These are phyloP conservation scores for Forsythia viridissima DNA, from an alignment of 257 asterid species.

Conservation along the genomic window DNA sequence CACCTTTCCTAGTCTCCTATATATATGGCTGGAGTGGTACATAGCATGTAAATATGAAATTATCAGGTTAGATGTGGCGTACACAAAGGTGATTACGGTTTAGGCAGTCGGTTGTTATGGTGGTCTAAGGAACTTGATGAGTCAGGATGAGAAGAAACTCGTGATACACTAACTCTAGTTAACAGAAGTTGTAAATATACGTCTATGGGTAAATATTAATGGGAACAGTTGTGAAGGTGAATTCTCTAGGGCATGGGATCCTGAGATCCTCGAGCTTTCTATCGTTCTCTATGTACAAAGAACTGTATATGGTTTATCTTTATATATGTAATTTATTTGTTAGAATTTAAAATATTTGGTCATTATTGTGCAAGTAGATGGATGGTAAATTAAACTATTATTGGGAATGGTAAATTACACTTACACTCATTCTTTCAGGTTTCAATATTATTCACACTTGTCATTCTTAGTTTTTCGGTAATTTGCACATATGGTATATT, in stretches of 20 bases:
- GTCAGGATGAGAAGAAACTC: background rate
- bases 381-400: too few relatives aligned
- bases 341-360: background rate
- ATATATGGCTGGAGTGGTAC: slow-evolving; percentile 16
- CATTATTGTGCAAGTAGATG: background rate
- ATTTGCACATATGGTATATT: too few relatives aligned
- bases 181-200: slow-evolving; percentile 5
- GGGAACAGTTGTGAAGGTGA: slow-evolving; percentile 17
- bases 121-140: slow-evolving; percentile 7
- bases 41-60: slow-evolving; percentile 47
- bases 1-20: slow-evolving; percentile 60
- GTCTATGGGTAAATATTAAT: background rate
- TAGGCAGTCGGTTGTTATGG: slow-evolving; percentile 12
- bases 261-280: background rate
- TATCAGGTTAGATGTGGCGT: slow-evolving; percentile 29
- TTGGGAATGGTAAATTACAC: too few relatives aligned
- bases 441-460: too few relatives aligned
- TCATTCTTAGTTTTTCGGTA: too few relatives aligned
- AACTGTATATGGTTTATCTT: background rate
- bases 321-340: background rate
- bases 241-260: slow-evolving; percentile 11
- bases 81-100: slow-evolving; percentile 10
- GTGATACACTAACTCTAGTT: slow-evolving; percentile 24
- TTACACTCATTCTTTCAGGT: too few relatives aligned
- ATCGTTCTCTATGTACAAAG: background rate